These are phyloP conservation scores for Pythium periplocum DNA, from an alignment of 352 stramenopile genomes.

Conservation along the genomic window DNA sequence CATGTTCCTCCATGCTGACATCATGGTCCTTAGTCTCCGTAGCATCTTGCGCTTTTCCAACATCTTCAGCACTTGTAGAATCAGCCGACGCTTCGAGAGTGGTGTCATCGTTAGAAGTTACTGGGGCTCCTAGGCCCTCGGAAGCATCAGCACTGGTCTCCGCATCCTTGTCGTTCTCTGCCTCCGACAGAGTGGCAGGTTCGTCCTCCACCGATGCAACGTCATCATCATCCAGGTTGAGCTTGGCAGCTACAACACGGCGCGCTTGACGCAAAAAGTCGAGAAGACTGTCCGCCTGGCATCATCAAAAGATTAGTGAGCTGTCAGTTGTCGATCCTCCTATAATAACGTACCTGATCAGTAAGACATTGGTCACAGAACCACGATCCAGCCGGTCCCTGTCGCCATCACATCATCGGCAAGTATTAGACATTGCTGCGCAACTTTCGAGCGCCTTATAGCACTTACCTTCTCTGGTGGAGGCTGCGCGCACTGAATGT, in stretches of 20 bases:
- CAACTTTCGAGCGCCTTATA: background rate
- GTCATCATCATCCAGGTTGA: background rate
- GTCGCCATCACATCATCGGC: background rate
- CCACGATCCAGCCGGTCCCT: conserved; percentile 45
- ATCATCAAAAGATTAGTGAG: background rate
- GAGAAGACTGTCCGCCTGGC: conserved; percentile 49
- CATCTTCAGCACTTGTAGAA: no score
- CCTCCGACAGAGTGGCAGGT: background rate
- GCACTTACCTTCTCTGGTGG: conserved; percentile 21
- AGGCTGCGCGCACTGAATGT: conserved; percentile 44
- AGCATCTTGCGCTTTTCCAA: background rate
- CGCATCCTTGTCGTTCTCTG: background rate
- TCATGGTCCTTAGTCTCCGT: background rate
- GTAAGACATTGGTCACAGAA: conserved; percentile 18
- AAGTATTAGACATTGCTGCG: background rate
- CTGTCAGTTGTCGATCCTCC: background rate
- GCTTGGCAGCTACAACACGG: conserved; percentile 24
- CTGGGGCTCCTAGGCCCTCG: no score
- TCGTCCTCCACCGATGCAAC: conserved; percentile 1
- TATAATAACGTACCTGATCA: conserved; percentile 1
- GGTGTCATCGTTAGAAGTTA: no score
- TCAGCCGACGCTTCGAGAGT: no score
- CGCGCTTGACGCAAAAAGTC: conserved; percentile 64
- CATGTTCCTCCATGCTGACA: no score
- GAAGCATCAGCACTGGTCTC: background rate